Conservation (phyloP, 2,329 filamentous ascomycete species). For the Pezicula radicicola region DNA sequence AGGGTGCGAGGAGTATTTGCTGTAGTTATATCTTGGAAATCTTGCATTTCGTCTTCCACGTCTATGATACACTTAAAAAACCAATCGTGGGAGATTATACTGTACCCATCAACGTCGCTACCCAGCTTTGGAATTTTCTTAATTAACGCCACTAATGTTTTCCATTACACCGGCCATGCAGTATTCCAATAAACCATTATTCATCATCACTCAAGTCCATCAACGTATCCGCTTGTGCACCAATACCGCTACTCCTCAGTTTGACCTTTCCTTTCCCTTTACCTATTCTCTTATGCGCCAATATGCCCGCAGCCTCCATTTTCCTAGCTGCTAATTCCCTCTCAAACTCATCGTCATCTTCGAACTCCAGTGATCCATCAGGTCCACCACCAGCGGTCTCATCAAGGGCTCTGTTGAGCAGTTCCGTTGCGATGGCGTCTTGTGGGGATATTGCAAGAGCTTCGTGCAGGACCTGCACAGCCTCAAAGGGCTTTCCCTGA, state of each 20-base stretch:
- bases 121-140: neutral
- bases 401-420: slow-evolving; percentile 69
- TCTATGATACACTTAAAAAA: too few relatives aligned
- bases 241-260: slow-evolving; percentile 30
- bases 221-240: slow-evolving; percentile 41
- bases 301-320: slow-evolving; percentile 35
- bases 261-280: slow-evolving; percentile 41
- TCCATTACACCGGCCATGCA: slow-evolving; percentile 1
- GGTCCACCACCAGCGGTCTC: slow-evolving; percentile 47
- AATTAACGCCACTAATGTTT: slow-evolving; percentile 6
- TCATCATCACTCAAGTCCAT: slow-evolving; percentile 58
- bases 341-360: slow-evolving; percentile 54
- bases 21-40: too few relatives aligned
- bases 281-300: slow-evolving; percentile 18
- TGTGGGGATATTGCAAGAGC: slow-evolving; percentile 76
- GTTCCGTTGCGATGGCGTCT: slow-evolving; percentile 76
- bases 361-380: slow-evolving; percentile 30
- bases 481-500: slow-evolving; percentile 69
- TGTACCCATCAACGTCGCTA: too few relatives aligned
- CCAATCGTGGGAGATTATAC: too few relatives aligned
- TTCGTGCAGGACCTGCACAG: slow-evolving; percentile 80
- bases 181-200: slow-evolving; percentile 7
- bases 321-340: slow-evolving; percentile 45
- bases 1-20: too few relatives aligned
- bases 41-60: too few relatives aligned